Evolutionary conservation across 1,284 basidiomycete species (phyloP), one percentile per base, ranked within the genome.

Genomic region (Ustilago xerochloae): DNA sequence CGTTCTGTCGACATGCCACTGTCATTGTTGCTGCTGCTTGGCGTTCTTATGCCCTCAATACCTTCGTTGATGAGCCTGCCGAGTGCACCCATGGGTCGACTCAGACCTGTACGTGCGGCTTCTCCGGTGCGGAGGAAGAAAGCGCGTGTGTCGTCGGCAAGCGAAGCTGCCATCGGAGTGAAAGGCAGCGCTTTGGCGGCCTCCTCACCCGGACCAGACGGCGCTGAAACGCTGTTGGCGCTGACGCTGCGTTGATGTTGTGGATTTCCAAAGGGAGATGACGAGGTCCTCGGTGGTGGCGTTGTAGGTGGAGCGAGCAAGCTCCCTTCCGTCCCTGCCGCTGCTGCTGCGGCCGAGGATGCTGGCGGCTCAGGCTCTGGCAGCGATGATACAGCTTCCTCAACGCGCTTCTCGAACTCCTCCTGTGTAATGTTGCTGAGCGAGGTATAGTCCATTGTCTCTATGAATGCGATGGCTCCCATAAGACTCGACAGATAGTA

Each of bases 381-480:
- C 18, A 78, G 32, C 20, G 60, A 50, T n/a, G 72, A 63, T 38
- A 80, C 65, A 1, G 77, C 78, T 5, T 67, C 63, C 47, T 77
- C 77, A 1, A 83, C 74, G 15, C 67, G 51, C 38, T 55, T 87
- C 84, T 98, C 95, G 68, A 99, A 98, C 76, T 97, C 93, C 52
- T 92, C 91, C 84, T 95, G 92, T 0, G 92, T 91, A 70, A 98
- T 96, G 79, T 93, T 91, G 13, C 93, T 96, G 41, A 99, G 86
- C 7, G 92, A 92, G 0, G 93, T 91, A 72, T 95, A 92, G 84
- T 98, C 97, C 92, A 99, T 94, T 0, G 93, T 93, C 86, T 97
- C 94, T 72, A 97, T 94, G 84, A 97, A 97, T 1, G 93, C 91
- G 29, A 97, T 93, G 4, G 94, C 93, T 9, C 82, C 82, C 59